Conservation (phyloP, 495 filamentous ascomycete genomes). For the Aspergillus taichungensis region DNA sequence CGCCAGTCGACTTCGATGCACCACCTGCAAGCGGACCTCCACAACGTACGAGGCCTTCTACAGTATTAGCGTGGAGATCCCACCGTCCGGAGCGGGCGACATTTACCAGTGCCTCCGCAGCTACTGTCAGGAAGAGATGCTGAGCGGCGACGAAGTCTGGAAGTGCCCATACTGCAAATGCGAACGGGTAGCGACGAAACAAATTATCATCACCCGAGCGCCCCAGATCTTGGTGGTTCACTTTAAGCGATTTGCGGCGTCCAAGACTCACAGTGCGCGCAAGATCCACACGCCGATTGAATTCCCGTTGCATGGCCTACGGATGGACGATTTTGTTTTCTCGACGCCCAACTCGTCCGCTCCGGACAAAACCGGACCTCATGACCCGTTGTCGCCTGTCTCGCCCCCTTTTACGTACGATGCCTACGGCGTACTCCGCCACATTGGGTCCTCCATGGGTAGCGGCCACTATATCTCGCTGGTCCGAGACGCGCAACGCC, state of each 20-base stretch:
- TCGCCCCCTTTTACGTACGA: conserved; percentile 61
- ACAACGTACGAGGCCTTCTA: conserved; percentile 69
- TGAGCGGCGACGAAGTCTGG: conserved; percentile 62
- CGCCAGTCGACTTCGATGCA: conserved; percentile 54
- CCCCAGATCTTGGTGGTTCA: conserved; percentile 66
- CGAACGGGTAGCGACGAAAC: conserved; percentile 59
- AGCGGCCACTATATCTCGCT: conserved; percentile 64
- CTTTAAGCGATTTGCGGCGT: conserved; percentile 63
- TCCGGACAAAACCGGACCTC: conserved; percentile 8
- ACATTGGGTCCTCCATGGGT: conserved; percentile 52
- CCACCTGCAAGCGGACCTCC: conserved; percentile 54
- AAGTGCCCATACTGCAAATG: conserved; percentile 63
- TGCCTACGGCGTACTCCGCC: conserved; percentile 62
- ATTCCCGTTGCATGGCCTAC: conserved; percentile 57
- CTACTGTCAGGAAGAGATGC: conserved; percentile 59
- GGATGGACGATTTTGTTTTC: conserved; percentile 52
- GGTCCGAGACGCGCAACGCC: conserved; percentile 51
- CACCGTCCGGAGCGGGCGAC: conserved; percentile 38
- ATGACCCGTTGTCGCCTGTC: conserved; percentile 37
- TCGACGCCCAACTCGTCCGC: conserved; percentile 26
- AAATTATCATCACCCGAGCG: conserved; percentile 63
- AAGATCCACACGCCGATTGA: conserved; percentile 63
- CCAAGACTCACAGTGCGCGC: conserved; percentile 44
- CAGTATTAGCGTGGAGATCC: conserved; percentile 59
- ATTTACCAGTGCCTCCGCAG: conserved; percentile 57